phyloP scores from a whole-genome alignment of 176 grass and related monocot species.

The Calamus simplicifolius region DNA sequence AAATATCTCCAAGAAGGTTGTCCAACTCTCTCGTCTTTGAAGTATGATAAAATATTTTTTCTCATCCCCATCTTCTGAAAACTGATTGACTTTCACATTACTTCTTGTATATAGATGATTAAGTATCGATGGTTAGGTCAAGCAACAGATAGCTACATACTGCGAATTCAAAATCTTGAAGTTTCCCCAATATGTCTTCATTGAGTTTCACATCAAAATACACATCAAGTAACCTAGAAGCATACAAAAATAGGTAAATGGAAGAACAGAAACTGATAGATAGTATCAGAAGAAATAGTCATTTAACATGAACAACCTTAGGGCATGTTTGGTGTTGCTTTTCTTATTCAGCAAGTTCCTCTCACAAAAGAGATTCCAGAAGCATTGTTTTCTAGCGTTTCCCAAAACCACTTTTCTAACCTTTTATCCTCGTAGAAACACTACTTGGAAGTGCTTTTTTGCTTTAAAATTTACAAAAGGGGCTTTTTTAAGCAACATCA shows the following conservation, averaged over 20 bases:
- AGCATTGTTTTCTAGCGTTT: too few relatives aligned
- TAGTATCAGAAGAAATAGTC: background rate
- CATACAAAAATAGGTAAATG: background rate
- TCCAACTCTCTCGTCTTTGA: constrained; percentile 94
- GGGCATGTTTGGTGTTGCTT: too few relatives aligned
- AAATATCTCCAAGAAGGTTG: constrained; percentile 96
- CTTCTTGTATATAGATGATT: background rate
- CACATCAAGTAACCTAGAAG: constrained; percentile 94
- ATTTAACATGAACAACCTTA: too few relatives aligned
- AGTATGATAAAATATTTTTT: constrained; percentile 91
- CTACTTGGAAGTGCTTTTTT: too few relatives aligned
- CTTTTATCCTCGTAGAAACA: too few relatives aligned
- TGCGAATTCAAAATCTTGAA: constrained; percentile 80
- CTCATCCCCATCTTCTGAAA: constrained; percentile 80
- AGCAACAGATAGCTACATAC: constrained; percentile 34
- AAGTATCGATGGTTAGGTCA: constrained; percentile 3
- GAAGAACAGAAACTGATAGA: constrained; percentile 4
- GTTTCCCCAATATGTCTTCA: constrained; percentile 54
- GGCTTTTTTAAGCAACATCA: too few relatives aligned
- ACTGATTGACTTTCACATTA: constrained; percentile 42
- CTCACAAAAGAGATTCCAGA: too few relatives aligned
- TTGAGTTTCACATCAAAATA: constrained; percentile 69
- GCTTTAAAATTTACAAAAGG: too few relatives aligned
- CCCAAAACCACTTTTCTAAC: too few relatives aligned
- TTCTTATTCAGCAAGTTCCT: too few relatives aligned